phyloP scores from a whole-genome alignment of 140 eudicot species.

The Bidens hawaiensis region DNA sequence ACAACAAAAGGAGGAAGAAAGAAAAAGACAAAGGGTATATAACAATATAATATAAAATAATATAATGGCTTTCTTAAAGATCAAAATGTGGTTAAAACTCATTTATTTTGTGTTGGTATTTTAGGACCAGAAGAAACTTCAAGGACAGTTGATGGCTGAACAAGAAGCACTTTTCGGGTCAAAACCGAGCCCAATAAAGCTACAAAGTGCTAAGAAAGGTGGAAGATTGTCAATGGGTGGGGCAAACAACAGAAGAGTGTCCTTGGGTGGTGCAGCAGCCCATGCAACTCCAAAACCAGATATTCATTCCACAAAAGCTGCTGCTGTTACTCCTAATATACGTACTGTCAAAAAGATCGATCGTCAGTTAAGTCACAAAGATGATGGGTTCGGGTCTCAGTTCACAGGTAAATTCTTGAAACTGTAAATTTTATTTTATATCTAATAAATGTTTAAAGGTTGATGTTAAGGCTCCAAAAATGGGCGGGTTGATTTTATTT shows the following conservation, averaged over 20 bases:
- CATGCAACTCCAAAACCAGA: constrained; percentile 69
- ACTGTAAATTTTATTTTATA: neutral
- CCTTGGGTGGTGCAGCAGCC: constrained; percentile 70
- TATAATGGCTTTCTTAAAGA: neutral
- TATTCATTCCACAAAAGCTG: constrained; percentile 4
- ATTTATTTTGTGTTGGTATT: neutral
- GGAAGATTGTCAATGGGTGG: constrained; percentile 61
- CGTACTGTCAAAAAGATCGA: neutral
- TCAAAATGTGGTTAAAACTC: neutral
- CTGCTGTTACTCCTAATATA: neutral
- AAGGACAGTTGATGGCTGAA: constrained; percentile 84
- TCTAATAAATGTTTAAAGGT: neutral
- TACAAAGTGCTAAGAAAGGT: constrained; percentile 71
- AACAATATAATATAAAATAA: neutral
- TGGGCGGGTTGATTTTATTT: too few relatives aligned
- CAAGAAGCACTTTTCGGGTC: constrained; percentile 93
- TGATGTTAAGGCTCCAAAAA: neutral
- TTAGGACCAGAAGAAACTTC: constrained; percentile 94
- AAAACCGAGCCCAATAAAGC: constrained; percentile 90
- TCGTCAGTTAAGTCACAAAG: neutral
- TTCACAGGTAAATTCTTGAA: constrained; percentile 32
- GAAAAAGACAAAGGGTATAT: constrained; percentile 76
- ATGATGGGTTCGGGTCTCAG: neutral
- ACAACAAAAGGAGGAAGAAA: constrained; percentile 74
- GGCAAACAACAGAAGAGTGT: constrained; percentile 54